Conservation (phyloP, 2,329 filamentous ascomycete genomes). For the Pseudocercospora eumusae region DNA sequence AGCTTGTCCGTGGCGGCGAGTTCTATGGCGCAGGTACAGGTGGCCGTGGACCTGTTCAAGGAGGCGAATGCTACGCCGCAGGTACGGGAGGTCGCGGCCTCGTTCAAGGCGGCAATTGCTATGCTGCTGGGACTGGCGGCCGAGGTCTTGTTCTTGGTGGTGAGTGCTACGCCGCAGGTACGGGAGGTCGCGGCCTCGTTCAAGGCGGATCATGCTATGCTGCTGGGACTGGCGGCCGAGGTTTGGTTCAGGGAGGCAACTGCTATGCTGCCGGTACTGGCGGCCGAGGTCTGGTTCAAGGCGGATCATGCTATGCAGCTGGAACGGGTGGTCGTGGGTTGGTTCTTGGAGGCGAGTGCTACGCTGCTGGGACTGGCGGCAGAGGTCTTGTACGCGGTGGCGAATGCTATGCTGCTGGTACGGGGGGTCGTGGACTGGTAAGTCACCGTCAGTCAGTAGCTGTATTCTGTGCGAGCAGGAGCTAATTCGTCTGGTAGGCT, state of each 20-base stretch:
- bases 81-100: slow-evolving; percentile 4
- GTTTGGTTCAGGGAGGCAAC: not conserved
- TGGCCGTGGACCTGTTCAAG: slow-evolving; percentile 6
- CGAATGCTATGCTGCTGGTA: too few species aligned
- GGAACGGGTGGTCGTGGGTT: not conserved
- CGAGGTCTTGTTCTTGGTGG: not conserved
- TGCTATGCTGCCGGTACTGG: slow-evolving; percentile 5
- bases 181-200: not conserved
- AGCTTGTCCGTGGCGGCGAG: slow-evolving; percentile 5
- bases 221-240: slow-evolving; percentile 3
- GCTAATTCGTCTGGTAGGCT: not conserved
- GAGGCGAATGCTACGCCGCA: slow-evolving; percentile 8
- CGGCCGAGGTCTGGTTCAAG: not conserved
- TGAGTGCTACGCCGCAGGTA: not conserved
- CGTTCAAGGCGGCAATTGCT: not conserved
- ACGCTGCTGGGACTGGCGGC: too few species aligned
- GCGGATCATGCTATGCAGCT: not conserved
- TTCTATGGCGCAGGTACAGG: slow-evolving; percentile 5
- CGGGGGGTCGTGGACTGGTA: not conserved
- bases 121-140: slow-evolving; percentile 1
- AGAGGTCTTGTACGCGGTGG: too few species aligned
- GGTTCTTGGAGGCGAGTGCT: too few species aligned
- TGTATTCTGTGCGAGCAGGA: not conserved
- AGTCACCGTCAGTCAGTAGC: not conserved
- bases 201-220: not conserved